Base-by-base conservation (phyloP, 2,329 filamentous ascomycete species). In the Colletotrichum destructivum region DNA sequence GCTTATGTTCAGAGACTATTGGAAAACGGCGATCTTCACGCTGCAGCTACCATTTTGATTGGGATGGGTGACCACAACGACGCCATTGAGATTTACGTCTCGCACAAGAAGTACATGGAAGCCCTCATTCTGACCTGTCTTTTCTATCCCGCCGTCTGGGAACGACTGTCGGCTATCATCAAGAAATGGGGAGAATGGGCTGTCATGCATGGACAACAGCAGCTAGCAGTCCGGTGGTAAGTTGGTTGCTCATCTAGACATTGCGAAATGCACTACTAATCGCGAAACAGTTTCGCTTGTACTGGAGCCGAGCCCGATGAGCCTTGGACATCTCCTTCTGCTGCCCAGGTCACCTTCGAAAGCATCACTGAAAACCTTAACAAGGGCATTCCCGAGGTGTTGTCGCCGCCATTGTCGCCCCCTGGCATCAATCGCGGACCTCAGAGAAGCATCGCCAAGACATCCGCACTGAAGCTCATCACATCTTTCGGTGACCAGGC, bases 181-280 rank as follows among this genome's bases (percentile, higher is more conserved):
- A 91, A 94, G 76, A 96, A 96, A 85, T 99, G 96, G 96, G 96
- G 96, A 69, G 96, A 98, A 78, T 92, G 93, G 84, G 94, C 96
- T 47, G 92, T 98, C 15, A 92, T 93, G 74, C 92, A 96, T 76
- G 93, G 93, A 18, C 93, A 98, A 77, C 93, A 96, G 75, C 94
- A 97, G 77, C 86, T 99, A 56, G 96, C 96, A 21, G 96, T 98
- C 60, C 88, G 95, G 77, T 98, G 92, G 85, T 87, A 79, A 75
- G 83, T 63, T 21, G 54, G 83, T 62, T 23, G 54, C 35, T 56
- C 49, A 13, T 52, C 26, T 15, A 42, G 44, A 4, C 4, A 8
- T 35, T 18, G 16, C 18, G 40, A 13, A 38, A 13, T 46, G 18
- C 13, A 38, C 42, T 66, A 21, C 69, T 56, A 23, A 49, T 12